Evolutionary conservation across 2,329 filamentous ascomycete species (phyloP).

Genomic region (Volutella citrinella): DNA sequence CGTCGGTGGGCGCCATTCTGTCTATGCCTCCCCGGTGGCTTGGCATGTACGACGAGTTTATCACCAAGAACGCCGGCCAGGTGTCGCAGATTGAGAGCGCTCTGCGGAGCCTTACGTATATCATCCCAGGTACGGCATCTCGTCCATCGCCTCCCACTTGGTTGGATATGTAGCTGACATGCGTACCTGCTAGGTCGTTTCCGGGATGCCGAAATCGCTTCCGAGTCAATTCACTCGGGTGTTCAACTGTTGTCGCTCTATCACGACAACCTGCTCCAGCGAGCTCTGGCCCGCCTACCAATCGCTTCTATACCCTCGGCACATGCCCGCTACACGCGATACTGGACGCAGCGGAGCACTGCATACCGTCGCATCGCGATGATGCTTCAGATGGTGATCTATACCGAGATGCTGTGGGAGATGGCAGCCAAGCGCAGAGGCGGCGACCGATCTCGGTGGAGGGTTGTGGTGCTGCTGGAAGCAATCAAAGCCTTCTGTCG

Average conservation of each 20-base stretch:
- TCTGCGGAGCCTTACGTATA: slow-evolving; percentile 88
- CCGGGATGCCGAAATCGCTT: slow-evolving; percentile 89
- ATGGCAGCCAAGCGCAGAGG: slow-evolving; percentile 90
- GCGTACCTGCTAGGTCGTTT: slow-evolving; percentile 81
- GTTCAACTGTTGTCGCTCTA: slow-evolving; percentile 90
- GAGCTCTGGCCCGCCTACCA: slow-evolving; percentile 56
- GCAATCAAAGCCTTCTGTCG: slow-evolving; percentile 81
- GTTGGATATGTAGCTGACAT: no score
- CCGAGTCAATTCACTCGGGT: slow-evolving; percentile 84
- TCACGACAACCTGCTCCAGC: slow-evolving; percentile 82
- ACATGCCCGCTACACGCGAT: slow-evolving; percentile 64
- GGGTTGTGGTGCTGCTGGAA: slow-evolving; percentile 81
- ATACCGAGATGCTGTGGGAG: slow-evolving; percentile 94
- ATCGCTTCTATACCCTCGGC: slow-evolving; percentile 51
- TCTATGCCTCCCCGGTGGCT: slow-evolving; percentile 64
- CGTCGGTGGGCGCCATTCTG: slow-evolving; percentile 39
- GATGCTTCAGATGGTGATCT: slow-evolving; percentile 84
- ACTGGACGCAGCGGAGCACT: slow-evolving; percentile 60
- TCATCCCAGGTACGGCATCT: slow-evolving; percentile 69
- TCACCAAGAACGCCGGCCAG: slow-evolving; percentile 89
- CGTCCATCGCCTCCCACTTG: no score
- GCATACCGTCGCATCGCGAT: slow-evolving; percentile 81
- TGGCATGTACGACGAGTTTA: slow-evolving; percentile 79
- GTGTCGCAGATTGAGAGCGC: slow-evolving; percentile 95
- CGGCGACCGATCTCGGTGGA: slow-evolving; percentile 78